Conservation (phyloP, 352 stramenopile genomes). For the Phytopythium chamaehyphon region DNA sequence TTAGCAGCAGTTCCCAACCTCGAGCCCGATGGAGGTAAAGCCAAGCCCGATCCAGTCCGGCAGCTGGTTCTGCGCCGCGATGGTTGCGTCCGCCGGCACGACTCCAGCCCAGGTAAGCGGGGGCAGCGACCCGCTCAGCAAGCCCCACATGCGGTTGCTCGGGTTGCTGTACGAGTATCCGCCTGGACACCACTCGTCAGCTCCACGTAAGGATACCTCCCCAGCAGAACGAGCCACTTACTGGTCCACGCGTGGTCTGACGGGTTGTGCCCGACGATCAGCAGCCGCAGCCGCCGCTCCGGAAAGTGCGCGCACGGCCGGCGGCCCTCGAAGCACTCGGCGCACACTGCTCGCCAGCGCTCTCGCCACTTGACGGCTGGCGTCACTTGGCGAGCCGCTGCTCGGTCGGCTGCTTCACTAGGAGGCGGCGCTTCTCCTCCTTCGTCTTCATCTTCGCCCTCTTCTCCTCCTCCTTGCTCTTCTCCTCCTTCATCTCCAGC, state of each 20-base stretch:
- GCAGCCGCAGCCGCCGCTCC: constrained; percentile 63
- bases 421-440: no score
- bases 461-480: no score
- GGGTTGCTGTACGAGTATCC: constrained; percentile 83
- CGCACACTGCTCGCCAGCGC: constrained; percentile 75
- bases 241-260: constrained; percentile 88
- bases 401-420: no score
- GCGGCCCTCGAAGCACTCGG: constrained; percentile 51
- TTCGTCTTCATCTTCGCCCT: neutral
- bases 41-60: constrained; percentile 59
- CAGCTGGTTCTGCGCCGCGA: constrained; percentile 73
- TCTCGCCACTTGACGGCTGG: constrained; percentile 53
- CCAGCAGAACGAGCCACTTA: no score
- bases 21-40: constrained; percentile 79
- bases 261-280: constrained; percentile 88
- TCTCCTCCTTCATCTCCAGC: no score
- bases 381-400: no score
- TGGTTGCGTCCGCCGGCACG: constrained; percentile 43
- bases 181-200: constrained; percentile 8
- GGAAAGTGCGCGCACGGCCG: constrained; percentile 53
- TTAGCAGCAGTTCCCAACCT: constrained; percentile 32
- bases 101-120: constrained; percentile 58
- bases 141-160: constrained; percentile 86
- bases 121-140: constrained; percentile 66
- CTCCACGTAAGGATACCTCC: no score